Evolutionary conservation across 2,329 filamentous ascomycete species (phyloP), one percentile per base, ranked within the genome.

Genomic region (Apiospora pterosperma): DNA sequence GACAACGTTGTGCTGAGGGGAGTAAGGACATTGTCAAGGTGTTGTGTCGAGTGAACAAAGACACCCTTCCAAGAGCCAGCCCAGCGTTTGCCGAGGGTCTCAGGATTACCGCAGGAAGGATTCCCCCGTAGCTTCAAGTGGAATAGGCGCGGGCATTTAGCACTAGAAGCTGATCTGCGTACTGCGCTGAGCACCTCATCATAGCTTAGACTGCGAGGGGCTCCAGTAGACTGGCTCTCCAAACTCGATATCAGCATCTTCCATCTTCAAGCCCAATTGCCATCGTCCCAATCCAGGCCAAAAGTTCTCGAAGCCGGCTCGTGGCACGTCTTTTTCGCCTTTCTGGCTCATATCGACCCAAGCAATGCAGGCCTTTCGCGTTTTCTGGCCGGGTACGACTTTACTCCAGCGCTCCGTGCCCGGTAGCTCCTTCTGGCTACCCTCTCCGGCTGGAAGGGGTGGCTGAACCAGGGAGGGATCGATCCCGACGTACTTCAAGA

Each of bases 301-400:
- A 68, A 83, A 83, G 69, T 83, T 81, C 64, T 79, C 74, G 36
- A 58, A 44, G 39, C 71, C 68, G 14, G 65, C 68, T 1, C 59
- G 62, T 59, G 70, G 7, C 6, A 67, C 71, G 0, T 70, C 39
- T 3, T 74, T 66, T 12, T 72, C 74, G 31, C 76, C 71, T 14
- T 64, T 66, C 72, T 84, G 81, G 42, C 73, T 70, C 63, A 85
- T 67, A 64, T 85, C 82, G 63, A 80, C 79, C 82, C 82, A 85
- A 0, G 78, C 78, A 6, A 84, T 25, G n/a, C 71, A 76, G 1
- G 79, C 74, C 21, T 68, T 71, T 16, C 63, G 66, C 14, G 75
- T 73, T 4, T 67, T 69, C 58, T 79, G 69, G 0, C 55, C 63
- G 1, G 79, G 78, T 23, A 71, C 41, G 31, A 81, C 70, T 63